Evolutionary conservation across 2,329 filamentous ascomycete genomes (phyloP), one percentile per base, ranked within the genome.

Genomic region (Fusarium compactum): DNA sequence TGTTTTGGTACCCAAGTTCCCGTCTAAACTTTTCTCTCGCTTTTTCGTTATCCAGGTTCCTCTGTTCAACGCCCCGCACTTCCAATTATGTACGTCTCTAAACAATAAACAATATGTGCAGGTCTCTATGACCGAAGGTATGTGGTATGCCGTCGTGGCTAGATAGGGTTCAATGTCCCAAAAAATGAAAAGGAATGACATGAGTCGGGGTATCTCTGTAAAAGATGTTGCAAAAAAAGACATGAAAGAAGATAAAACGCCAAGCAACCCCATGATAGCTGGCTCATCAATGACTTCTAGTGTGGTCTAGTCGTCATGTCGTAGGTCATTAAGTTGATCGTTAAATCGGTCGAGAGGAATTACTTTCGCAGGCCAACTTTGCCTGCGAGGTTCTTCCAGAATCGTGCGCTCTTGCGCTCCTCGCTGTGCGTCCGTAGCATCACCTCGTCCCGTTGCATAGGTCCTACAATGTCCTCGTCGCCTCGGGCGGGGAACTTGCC

Each of bases 401-500:
- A 86, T 54, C 82, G 82, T 41, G 80, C 77, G 20, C 80, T 75
- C 67, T 81, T 83, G 69, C 81, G 81, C 69, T 84, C 82, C 46
- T 85, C 83, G 60, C 80, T 82, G 48, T 77, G 78, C 16, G 81
- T 79, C 48, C 84, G 81, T 30, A 80, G 78, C 86, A 89, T 89
- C 67, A 84, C 81, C 41, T 83, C 82, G 70, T 88, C 86, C 15
- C 87, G 86, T 73, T 90, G 89, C 95, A 98, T 97, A 9, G 95
- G 95, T 2, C 95, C 95, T 46, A 98, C 94, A 77, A 98, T 97
- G 79, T 97, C 95, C 74, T 95, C 91, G 75, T 97, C 94, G 55
- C 94, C 94, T 32, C 95, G 88, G 73, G 91, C 90, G 25, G 94
- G 94, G 76, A 97, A 98, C 80, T 98, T 97, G 76, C 92, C 91